A percentile compares a stretch with the other conserved stretches of the same genome.
Conservation (phyloP, 768 basidiomycete species). For the Piloderma croceum region DNA sequence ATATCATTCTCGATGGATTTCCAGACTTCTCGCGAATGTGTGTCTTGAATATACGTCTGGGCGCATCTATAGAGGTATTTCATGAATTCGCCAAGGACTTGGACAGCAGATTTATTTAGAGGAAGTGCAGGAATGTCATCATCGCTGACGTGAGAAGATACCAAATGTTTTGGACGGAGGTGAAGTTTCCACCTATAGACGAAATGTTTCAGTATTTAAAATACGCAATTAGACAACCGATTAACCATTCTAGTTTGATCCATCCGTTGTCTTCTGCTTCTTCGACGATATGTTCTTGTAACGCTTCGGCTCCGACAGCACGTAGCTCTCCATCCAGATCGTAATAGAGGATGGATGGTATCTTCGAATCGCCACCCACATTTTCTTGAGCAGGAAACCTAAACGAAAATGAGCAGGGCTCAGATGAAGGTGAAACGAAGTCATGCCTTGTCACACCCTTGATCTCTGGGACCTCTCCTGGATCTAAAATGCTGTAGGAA, state of each 20-base stretch:
- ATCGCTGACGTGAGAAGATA: no score
- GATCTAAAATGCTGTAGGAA: constrained; percentile 37
- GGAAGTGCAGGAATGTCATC: constrained; percentile 41
- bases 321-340: constrained; percentile 31
- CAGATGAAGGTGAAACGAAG: constrained; percentile 17
- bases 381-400: constrained; percentile 46
- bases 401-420: no score
- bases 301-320: constrained; percentile 43
- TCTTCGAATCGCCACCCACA: constrained; percentile 41
- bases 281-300: constrained; percentile 32
- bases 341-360: constrained; percentile 45
- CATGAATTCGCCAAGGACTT: constrained; percentile 47
- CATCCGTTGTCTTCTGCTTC: constrained; percentile 34
- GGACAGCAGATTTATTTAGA: constrained; percentile 31
- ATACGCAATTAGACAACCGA: not conserved
- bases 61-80: constrained; percentile 40
- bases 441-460: constrained; percentile 39
- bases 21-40: constrained; percentile 36
- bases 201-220: not conserved
- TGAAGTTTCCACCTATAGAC: constrained; percentile 31
- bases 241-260: constrained; percentile 2
- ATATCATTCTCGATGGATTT: constrained; percentile 33
- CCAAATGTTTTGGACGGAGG: constrained; percentile 34
- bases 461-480: constrained; percentile 34
- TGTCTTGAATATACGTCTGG: constrained; percentile 39